phyloP scores from a whole-genome alignment of 768 basidiomycete species.

The Termitomyces sp. region DNA sequence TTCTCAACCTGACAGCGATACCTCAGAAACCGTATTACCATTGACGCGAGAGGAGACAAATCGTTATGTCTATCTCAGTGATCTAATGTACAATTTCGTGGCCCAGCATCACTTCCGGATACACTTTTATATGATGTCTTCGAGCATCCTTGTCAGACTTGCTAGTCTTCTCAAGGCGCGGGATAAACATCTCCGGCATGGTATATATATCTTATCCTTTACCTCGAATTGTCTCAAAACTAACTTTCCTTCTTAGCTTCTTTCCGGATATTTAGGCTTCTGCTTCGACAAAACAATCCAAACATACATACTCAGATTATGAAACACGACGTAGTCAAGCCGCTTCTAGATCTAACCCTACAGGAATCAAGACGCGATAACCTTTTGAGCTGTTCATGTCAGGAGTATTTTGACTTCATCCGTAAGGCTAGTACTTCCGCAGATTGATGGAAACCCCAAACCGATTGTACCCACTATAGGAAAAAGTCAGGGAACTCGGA shows the following conservation, averaged over 20 bases:
- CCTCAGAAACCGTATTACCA: conserved; percentile 43
- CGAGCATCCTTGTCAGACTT: conserved; percentile 67
- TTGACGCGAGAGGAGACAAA: conserved; percentile 74
- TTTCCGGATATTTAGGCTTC: conserved; percentile 86
- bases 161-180: conserved; percentile 73
- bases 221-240: conserved; percentile 7
- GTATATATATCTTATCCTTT: conserved; percentile 41
- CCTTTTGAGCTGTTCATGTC: conserved; percentile 88
- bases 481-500: conserved; percentile 85
- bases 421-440: conserved; percentile 55
- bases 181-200: conserved; percentile 91
- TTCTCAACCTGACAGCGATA: conserved; percentile 1
- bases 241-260: conserved; percentile 51
- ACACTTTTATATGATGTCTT: conserved; percentile 84
- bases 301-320: conserved; percentile 71
- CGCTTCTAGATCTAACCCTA: conserved; percentile 79
- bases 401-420: conserved; percentile 93
- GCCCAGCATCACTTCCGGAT: conserved; percentile 89
- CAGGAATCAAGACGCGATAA: conserved; percentile 86
- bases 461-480: conserved; percentile 35
- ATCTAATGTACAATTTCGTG: conserved; percentile 84
- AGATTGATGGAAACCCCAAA: neutral
- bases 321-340: conserved; percentile 80
- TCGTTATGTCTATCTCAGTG: conserved; percentile 85
- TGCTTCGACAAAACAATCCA: conserved; percentile 76